Evolutionary conservation across 2,329 filamentous ascomycete genomes (phyloP), one percentile per base, ranked within the genome.

Genomic region (Esteya vermicola): DNA sequence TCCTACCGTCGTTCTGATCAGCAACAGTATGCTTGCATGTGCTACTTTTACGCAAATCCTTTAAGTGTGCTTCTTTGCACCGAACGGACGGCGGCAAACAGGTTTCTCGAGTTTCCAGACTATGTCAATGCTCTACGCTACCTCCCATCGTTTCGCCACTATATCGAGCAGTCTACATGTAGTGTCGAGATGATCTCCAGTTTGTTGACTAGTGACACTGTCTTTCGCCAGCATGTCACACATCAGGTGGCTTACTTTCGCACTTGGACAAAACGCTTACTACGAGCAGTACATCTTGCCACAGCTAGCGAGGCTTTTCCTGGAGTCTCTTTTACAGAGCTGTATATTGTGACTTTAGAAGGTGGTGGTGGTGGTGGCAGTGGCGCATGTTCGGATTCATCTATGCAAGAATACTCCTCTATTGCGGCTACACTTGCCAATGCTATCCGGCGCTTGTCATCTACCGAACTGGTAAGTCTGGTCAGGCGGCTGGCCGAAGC

Each of bases 1-100:
- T n/a, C n/a, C n/a, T n/a, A n/a, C n/a, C n/a, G n/a, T n/a, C n/a
- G n/a, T n/a, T n/a, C n/a, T n/a, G n/a, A n/a, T n/a, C n/a, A n/a
- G n/a, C 4, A 4, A n/a, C 33, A 85, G 72, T 91, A 89, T 58
- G 75, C 79, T 1, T 85, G 86, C 53, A 88, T 93, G 83, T 84
- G 79, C 42, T 81, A 86, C 54, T 89, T 84, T 52, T 89, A 85
- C 50, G 81, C 80, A 30, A 89, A 86, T 49, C 74, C 80, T 1
- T 62, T 86, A 4, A 84, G 77, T 45, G 56, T 85, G 4, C 66
- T 89, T 26, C 57, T 77, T 9, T 59, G 60, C n/a, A 46, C 51
- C 14, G 46, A 53, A 13, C 41, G 62, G 4, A 10, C 40, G 2
- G 7, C 6, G n/a, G n/a, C n/a, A n/a, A n/a, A n/a, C n/a, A n/a